These are phyloP conservation scores for Friedmanniomyces simplex DNA, from an alignment of 495 filamentous ascomycete genomes.

Conservation along the genomic window DNA sequence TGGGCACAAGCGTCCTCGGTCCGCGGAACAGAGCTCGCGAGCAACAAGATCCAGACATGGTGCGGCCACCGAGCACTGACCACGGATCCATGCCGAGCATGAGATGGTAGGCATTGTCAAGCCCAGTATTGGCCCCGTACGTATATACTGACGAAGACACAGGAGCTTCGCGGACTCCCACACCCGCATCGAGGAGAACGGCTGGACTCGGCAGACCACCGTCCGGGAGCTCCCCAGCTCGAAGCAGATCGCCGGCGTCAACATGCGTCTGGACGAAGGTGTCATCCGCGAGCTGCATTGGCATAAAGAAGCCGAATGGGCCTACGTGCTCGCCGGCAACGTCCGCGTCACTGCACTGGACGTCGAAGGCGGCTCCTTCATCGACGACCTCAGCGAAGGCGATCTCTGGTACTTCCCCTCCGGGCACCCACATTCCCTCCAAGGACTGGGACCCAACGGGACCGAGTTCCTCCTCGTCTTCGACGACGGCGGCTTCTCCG, in stretches of 20 bases:
- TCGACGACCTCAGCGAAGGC: conserved; percentile 58
- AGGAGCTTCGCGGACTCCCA: conserved; percentile 60
- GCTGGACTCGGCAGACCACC: conserved; percentile 59
- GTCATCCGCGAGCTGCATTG: conserved; percentile 66
- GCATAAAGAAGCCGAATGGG: conserved; percentile 61
- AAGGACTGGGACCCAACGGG: conserved; percentile 54
- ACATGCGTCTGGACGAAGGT: conserved; percentile 56
- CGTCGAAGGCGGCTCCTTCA: conserved; percentile 56
- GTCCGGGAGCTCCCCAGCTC: conserved; percentile 49
- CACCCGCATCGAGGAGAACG: conserved; percentile 56
- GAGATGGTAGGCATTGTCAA: conserved; percentile 27
- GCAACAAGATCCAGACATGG: conserved; percentile 52
- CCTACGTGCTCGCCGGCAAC: conserved; percentile 41
- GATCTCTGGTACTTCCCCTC: conserved; percentile 71
- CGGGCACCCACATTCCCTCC: conserved; percentile 59
- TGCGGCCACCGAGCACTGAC: conserved; percentile 56
- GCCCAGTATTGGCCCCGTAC: neutral
- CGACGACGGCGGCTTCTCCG: conserved; percentile 57
- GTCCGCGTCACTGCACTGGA: conserved; percentile 50
- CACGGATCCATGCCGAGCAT: conserved; percentile 52
- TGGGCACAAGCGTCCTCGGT: conserved; percentile 51
- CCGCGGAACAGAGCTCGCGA: conserved; percentile 55
- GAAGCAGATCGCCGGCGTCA: conserved; percentile 52
- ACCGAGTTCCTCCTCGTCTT: conserved; percentile 64
- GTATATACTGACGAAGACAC: neutral